Conservation (phyloP, 805 yeast genomes). For the Yarrowia keelungensis region DNA sequence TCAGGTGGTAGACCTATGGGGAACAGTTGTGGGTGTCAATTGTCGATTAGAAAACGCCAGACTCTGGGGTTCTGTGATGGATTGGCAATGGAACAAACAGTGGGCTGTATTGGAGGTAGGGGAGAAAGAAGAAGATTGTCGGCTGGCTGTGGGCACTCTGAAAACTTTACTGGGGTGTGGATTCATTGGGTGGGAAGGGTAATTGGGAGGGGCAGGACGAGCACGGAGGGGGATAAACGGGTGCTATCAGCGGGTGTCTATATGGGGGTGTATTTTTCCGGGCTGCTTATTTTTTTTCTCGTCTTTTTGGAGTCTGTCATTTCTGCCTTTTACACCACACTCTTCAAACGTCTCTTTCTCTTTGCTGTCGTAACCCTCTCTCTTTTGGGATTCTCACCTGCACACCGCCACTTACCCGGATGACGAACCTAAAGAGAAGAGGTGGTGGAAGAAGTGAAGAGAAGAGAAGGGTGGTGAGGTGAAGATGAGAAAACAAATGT, state of each 20-base stretch:
- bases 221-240: too few species aligned
- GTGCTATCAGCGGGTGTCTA: not conserved
- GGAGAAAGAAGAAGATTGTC: conserved; percentile 37
- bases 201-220: not conserved
- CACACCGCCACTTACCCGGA: conserved; percentile 31
- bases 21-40: conserved; percentile 36
- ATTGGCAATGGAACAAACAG: conserved; percentile 33
- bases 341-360: not conserved
- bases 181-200: conserved; percentile 39
- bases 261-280: not conserved
- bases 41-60: conserved; percentile 39
- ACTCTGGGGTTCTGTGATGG: conserved; percentile 35
- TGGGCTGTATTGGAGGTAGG: conserved; percentile 36
- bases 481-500: not conserved
- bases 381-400: not conserved
- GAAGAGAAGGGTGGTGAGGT: not conserved
- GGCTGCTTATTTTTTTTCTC: not conserved
- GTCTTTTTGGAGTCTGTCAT: not conserved
- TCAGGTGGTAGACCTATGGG: conserved; percentile 13
- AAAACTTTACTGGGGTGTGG: conserved; percentile 38
- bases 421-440: conserved; percentile 4
- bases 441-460: not conserved
- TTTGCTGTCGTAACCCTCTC: conserved; percentile 14
- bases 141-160: conserved; percentile 32
- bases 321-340: not conserved